Evolutionary conservation across 495 filamentous ascomycete genomes (phyloP), one percentile per base, ranked within the genome.

Genomic region (Annulohypoxylon maeteangense): DNA sequence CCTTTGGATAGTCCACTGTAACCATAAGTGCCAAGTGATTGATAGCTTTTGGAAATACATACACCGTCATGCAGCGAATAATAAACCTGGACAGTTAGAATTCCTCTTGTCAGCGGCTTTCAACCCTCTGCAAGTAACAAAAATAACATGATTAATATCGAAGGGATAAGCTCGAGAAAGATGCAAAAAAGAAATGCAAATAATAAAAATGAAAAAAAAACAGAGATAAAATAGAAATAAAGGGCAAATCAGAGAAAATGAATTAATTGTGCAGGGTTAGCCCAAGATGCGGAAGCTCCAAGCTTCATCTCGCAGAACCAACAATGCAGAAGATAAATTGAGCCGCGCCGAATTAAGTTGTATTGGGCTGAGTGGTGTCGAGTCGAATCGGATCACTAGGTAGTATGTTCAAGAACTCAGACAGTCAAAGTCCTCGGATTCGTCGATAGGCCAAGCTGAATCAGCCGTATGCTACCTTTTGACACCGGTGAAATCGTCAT

Each of bases 1-100:
- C 70, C 70, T 73, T 73, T 69, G 61, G 32, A 54, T 56, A 65
- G 56, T 68, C 65, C 70, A 67, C 70, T 72, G 65, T 68, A 72
- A 72, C 70, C 70, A 65, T 65, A 7, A 22, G 36, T 62, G 70
- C 70, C 70, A 73, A 69, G 65, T 56, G 45, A 57, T 65, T 58
- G 45, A 57, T 64, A 31, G 61, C 34, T 68, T 61, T 63, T 64
- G 69, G 58, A 55, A 55, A 48, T 67, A 64, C 45, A 66, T 67
- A 65, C 57, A 61, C 60, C 4, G 54, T 67, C 64, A 67, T 69
- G 50, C 65, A 73, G 57, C 62, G 29, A 65, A 58, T 68, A 42
- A 57, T 58, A 57, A 66, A 56, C 42, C 70, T 73, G 47, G 65
- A 57, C 61, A 47, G 51, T 65, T 58, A 32, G 62, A 61, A 59